Evolutionary conservation across 495 filamentous ascomycete species (phyloP).

Genomic region (Daldinia loculata): DNA sequence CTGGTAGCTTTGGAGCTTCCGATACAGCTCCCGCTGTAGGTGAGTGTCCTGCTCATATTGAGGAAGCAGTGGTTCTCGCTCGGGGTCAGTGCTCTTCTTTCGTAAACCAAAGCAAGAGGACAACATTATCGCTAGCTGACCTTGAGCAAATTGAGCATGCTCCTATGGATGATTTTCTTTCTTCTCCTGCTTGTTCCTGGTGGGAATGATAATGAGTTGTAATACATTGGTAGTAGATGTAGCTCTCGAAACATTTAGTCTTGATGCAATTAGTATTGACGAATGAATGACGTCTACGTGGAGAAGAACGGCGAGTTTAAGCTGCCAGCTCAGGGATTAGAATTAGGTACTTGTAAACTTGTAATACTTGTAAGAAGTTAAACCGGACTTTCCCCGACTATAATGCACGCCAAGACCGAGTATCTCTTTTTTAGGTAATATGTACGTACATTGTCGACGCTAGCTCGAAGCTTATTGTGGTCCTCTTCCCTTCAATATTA

Average conservation of each 20-base stretch:
- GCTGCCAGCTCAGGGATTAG: slow-evolving; percentile 12
- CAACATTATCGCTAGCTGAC: slow-evolving; percentile 32
- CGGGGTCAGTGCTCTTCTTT: slow-evolving; percentile 49
- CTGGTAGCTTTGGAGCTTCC: slow-evolving; percentile 92
- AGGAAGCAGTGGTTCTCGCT: slow-evolving; percentile 81
- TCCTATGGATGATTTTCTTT: slow-evolving; percentile 17
- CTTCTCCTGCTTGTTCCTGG: neutral
- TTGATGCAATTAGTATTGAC: slow-evolving; percentile 20
- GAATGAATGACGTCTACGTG: slow-evolving; percentile 40
- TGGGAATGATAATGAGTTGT: slow-evolving; percentile 5
- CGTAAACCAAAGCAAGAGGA: slow-evolving; percentile 52
- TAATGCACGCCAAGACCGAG: slow-evolving; percentile 2
- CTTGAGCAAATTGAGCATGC: slow-evolving; percentile 13
- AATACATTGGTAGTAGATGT: slow-evolving; percentile 11
- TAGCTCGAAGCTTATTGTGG: neutral
- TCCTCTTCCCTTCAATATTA: neutral
- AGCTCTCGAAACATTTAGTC: neutral
- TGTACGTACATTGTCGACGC: neutral
- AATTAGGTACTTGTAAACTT: too few relatives aligned
- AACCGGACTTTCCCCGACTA: slow-evolving; percentile 1
- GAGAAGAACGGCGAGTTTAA: slow-evolving; percentile 3
- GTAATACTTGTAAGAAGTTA: neutral
- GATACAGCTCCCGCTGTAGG: slow-evolving; percentile 77
- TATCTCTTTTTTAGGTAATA: neutral
- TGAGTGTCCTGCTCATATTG: slow-evolving; percentile 84